phyloP scores from a whole-genome alignment of 345 rosid genomes.

The Salix suchowensis region DNA sequence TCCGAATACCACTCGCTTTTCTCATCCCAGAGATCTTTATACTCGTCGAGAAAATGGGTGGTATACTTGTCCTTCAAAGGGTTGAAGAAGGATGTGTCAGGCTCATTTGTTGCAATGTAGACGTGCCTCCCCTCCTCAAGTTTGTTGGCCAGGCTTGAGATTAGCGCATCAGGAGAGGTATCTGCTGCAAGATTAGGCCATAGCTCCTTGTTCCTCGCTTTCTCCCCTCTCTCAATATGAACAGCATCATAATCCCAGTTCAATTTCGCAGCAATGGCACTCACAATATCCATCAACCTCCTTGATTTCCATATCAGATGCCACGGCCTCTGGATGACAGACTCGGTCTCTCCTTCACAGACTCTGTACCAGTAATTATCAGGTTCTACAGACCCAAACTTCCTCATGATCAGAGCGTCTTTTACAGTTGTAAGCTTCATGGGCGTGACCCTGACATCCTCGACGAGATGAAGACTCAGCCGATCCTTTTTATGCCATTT shows the following conservation, averaged over 20 bases:
- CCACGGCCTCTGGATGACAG: constrained; percentile 78
- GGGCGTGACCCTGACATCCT: constrained; percentile 62
- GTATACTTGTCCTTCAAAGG: constrained; percentile 78
- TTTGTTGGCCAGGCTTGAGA: constrained; percentile 60
- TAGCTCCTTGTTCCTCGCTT: constrained; percentile 64
- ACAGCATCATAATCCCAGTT: constrained; percentile 91
- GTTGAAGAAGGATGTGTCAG: constrained; percentile 53
- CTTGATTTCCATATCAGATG: constrained; percentile 86
- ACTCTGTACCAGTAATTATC: constrained; percentile 96
- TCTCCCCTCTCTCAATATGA: constrained; percentile 83
- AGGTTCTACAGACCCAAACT: constrained; percentile 83
- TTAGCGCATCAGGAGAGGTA: constrained; percentile 62
- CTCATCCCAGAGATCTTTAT: constrained; percentile 80
- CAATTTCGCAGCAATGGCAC: constrained; percentile 61
- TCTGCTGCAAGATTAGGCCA: constrained; percentile 86
- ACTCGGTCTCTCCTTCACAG: constrained; percentile 89
- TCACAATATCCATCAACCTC: constrained; percentile 83
- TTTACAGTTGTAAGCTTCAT: constrained; percentile 64
- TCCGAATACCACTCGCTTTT: constrained; percentile 89
- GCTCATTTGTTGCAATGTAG: constrained; percentile 83
- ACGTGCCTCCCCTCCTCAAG: constrained; percentile 76
- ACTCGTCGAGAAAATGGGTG: constrained; percentile 78
- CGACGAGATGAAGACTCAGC: constrained; percentile 58
- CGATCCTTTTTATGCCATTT: constrained; percentile 61
- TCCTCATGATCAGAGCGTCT: constrained; percentile 82